A percentile compares a stretch with the other conserved stretches of the same genome.
Evolutionary conservation across 805 yeast species (phyloP).

Genomic region (Wickerhamiella australiensis): DNA sequence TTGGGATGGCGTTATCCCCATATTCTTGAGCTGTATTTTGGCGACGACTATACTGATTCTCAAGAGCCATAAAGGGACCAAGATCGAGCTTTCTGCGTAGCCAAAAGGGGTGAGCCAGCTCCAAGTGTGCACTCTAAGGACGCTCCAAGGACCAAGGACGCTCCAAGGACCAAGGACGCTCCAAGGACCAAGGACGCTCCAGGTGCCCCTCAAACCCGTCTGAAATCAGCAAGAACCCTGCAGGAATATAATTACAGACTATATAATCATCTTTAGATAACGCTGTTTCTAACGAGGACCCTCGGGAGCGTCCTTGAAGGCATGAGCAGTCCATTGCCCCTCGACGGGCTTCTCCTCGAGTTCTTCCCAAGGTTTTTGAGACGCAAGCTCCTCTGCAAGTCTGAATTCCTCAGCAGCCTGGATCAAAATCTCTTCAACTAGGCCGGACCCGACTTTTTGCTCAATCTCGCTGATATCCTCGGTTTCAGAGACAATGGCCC

Average conservation of each 20-base stretch:
- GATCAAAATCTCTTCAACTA: conserved; percentile 67
- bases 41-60: not conserved
- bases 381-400: conserved; percentile 54
- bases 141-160: not conserved
- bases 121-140: not conserved
- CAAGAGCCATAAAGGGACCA: not conserved
- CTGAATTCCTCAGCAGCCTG: conserved; percentile 75
- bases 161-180: not conserved
- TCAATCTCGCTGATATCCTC: conserved; percentile 59
- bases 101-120: not conserved
- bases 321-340: conserved; percentile 55
- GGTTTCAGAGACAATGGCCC: conserved; percentile 49
- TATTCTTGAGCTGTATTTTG: not conserved
- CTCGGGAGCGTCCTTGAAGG: conserved; percentile 16
- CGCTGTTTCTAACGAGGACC: conserved; percentile 5
- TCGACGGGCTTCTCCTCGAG: conserved; percentile 66
- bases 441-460: conserved; percentile 63
- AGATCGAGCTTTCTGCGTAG: not conserved
- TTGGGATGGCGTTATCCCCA: not conserved
- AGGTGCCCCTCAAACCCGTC: no score
- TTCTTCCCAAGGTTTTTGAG: conserved; percentile 67
- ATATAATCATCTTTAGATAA: not conserved
- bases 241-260: not conserved
- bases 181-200: not conserved
- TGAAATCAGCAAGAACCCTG: no score